Percentiles rank a stretch among this genome's conserved stretches.
Conservation (phyloP, 495 filamentous ascomycete species). For the Penicillium daleae region DNA sequence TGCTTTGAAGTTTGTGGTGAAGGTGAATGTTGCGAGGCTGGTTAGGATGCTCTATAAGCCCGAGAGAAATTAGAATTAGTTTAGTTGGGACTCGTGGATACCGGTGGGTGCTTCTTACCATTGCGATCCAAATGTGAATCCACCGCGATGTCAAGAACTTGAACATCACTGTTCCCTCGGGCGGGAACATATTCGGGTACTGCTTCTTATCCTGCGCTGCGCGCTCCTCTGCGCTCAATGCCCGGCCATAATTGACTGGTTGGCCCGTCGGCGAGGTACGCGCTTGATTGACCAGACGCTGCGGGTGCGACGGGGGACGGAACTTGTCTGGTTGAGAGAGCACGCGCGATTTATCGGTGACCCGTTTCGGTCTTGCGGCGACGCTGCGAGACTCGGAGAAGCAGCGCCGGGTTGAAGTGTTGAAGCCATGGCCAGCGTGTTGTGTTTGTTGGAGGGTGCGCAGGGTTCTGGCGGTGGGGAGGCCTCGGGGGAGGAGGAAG, state of each 20-base stretch:
- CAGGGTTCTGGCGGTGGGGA: conserved; percentile 36
- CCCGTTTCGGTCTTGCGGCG: conserved; percentile 15
- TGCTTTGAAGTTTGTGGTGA: conserved; percentile 68
- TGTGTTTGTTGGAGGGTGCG: conserved; percentile 30
- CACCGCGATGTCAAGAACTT: conserved; percentile 72
- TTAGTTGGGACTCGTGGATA: too few relatives aligned
- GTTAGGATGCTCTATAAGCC: conserved; percentile 64
- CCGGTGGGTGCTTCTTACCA: too few relatives aligned
- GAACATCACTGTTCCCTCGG: conserved; percentile 71
- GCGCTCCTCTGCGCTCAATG: conserved; percentile 59
- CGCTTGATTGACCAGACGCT: conserved; percentile 53
- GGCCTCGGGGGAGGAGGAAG: conserved; percentile 49
- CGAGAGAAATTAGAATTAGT: background rate
- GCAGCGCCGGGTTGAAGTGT: conserved; percentile 22
- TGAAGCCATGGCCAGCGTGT: background rate
- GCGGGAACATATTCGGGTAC: conserved; percentile 83
- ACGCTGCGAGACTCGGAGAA: conserved; percentile 29
- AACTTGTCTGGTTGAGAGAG: conserved; percentile 82
- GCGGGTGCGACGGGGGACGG: conserved; percentile 81
- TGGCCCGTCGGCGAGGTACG: conserved; percentile 33
- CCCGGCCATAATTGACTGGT: conserved; percentile 68
- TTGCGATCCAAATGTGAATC: conserved; percentile 77
- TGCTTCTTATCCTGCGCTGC: conserved; percentile 62
- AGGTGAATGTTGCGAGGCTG: conserved; percentile 67
- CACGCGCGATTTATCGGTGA: conserved; percentile 54